phyloP scores from a whole-genome alignment of 257 asterid species.

The Lycium barbarum region DNA sequence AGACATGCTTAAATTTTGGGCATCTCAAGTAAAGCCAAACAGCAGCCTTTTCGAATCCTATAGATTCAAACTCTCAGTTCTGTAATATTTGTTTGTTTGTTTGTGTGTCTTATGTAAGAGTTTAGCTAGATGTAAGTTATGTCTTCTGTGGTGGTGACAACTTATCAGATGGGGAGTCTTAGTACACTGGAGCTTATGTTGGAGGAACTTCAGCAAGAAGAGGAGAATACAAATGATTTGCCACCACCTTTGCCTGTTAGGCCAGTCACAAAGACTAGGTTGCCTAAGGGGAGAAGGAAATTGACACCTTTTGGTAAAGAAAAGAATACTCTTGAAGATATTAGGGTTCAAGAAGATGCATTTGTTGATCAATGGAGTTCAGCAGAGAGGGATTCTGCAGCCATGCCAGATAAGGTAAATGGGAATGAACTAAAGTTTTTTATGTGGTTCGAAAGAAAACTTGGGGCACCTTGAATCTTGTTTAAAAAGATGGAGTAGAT shows the following conservation, averaged over 20 bases:
- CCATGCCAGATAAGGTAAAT: constrained; percentile 22
- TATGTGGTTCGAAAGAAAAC: background rate
- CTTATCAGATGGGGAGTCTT: constrained; percentile 50
- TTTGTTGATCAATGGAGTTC: constrained; percentile 28
- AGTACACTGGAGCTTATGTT: constrained; percentile 85
- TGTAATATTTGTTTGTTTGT: constrained; percentile 15
- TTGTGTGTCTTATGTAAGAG: background rate
- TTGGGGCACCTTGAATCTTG: background rate
- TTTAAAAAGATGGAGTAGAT: too few species aligned
- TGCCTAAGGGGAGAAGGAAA: constrained; percentile 59
- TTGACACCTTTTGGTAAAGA: constrained; percentile 36
- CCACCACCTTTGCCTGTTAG: constrained; percentile 76
- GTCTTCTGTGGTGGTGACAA: constrained; percentile 42
- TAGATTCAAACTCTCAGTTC: constrained; percentile 21
- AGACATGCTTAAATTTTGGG: constrained; percentile 15
- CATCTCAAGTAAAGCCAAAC: constrained; percentile 29
- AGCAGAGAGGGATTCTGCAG: constrained; percentile 5
- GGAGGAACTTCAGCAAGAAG: constrained; percentile 57
- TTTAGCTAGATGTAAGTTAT: background rate
- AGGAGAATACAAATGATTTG: constrained; percentile 43
- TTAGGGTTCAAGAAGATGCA: constrained; percentile 23
- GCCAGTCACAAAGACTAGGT: constrained; percentile 67
- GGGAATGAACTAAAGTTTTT: background rate
- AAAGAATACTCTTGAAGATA: background rate
- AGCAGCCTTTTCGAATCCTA: background rate